Evolutionary conservation across 2,329 filamentous ascomycete species (phyloP).

Genomic region (Albifimbria verrucaria): DNA sequence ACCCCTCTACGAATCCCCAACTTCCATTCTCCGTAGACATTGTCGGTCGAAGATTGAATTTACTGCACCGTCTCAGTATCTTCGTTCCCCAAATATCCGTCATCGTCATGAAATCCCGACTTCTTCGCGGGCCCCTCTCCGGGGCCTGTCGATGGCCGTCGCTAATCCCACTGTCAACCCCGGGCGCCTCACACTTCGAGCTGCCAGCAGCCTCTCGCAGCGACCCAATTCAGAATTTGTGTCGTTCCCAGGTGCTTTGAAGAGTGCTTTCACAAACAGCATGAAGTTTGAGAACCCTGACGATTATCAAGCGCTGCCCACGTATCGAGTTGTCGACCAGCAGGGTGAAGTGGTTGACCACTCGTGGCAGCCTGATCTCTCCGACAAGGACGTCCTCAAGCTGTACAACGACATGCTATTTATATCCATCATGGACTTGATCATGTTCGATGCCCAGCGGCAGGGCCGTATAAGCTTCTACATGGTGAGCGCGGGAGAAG

Average conservation of each 20-base stretch:
- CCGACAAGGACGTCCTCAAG: slow-evolving; percentile 58
- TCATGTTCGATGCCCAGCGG: slow-evolving; percentile 97
- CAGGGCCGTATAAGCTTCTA: slow-evolving; percentile 96
- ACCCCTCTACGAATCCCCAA: not conserved
- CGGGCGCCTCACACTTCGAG: slow-evolving; percentile 21
- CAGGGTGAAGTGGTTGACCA: slow-evolving; percentile 80
- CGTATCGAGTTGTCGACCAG: slow-evolving; percentile 88
- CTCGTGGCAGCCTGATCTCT: slow-evolving; percentile 64
- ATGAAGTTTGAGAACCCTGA: slow-evolving; percentile 76
- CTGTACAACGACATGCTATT: slow-evolving; percentile 65
- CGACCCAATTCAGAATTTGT: slow-evolving; percentile 53
- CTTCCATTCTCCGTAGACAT: not conserved
- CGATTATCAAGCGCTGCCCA: slow-evolving; percentile 73
- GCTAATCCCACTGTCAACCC: slow-evolving; percentile 7
- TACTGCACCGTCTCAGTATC: too few relatives aligned
- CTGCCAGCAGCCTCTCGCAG: slow-evolving; percentile 51
- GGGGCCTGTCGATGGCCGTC: slow-evolving; percentile 16
- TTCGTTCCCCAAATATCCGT: slow-evolving; percentile 1
- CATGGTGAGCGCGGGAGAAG: slow-evolving; percentile 93
- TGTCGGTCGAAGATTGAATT: too few relatives aligned
- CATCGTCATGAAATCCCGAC: slow-evolving; percentile 31
- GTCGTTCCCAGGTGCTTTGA: slow-evolving; percentile 90
- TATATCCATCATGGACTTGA: slow-evolving; percentile 84
- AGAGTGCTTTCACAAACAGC: slow-evolving; percentile 83
- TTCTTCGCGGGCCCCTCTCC: slow-evolving; percentile 26